Evolutionary conservation across 768 basidiomycete species (phyloP).

Genomic region (Gyrodon lividus): DNA sequence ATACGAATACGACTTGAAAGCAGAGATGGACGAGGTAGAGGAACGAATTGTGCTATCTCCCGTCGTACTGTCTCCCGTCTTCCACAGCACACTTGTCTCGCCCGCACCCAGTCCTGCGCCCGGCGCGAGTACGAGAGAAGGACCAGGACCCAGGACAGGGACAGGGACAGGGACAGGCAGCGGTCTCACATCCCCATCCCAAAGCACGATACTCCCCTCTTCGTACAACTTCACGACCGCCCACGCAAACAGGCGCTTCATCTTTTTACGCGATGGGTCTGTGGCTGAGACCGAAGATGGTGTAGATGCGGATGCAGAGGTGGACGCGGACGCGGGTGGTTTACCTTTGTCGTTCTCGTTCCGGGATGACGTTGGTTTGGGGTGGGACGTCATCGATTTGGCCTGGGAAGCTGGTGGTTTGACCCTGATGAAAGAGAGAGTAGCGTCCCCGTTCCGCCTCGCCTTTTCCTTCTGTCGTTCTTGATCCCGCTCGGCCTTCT

Average conservation of each 20-base stretch:
- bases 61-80: conserved; percentile 28
- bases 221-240: conserved; percentile 61
- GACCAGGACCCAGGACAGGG: conserved; percentile 1
- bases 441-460: not conserved
- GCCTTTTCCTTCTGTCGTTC: conserved; percentile 35
- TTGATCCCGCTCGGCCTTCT: conserved; percentile 41
- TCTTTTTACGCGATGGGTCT: conserved; percentile 40
- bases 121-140: not conserved
- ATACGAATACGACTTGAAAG: no score
- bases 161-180: conserved; percentile 22
- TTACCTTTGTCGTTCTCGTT: not conserved
- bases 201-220: conserved; percentile 73
- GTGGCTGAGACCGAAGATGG: not conserved
- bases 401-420: no score
- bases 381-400: not conserved
- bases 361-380: not conserved
- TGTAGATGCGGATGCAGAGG: not conserved
- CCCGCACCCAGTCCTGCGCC: no score
- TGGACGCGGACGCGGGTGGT: not conserved
- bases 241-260: conserved; percentile 68
- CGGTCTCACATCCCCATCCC: conserved; percentile 60
- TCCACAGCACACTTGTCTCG: conserved; percentile 50
- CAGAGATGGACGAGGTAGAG: conserved; percentile 13
- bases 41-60: conserved; percentile 27
- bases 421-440: no score